These are phyloP conservation scores for Hericium rajendrae DNA, from an alignment of 768 basidiomycete genomes.

Conservation along the genomic window DNA sequence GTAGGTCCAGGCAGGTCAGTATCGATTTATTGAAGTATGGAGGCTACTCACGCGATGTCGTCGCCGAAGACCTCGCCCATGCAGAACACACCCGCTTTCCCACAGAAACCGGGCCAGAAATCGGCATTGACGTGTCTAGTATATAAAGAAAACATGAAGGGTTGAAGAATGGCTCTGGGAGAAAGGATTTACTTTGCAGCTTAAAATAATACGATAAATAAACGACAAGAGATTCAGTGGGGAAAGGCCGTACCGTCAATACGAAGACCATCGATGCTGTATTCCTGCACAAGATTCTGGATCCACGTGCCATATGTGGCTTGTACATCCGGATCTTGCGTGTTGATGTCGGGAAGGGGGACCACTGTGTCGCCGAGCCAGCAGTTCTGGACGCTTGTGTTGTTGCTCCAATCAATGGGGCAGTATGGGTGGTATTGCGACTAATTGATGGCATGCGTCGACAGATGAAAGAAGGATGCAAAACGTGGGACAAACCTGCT, in stretches of 20 bases:
- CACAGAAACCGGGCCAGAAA: conserved; percentile 73
- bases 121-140: conserved; percentile 52
- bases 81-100: conserved; percentile 73
- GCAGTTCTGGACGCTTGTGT: conserved; percentile 62
- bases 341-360: conserved; percentile 73
- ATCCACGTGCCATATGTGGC: conserved; percentile 64
- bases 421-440: conserved; percentile 75
- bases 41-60: conserved; percentile 34
- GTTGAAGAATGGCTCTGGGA: background rate
- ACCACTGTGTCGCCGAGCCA: conserved; percentile 78
- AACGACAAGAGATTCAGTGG: background rate
- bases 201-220: conserved; percentile 6
- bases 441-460: conserved; percentile 21
- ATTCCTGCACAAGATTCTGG: conserved; percentile 52
- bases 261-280: conserved; percentile 76
- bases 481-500: conserved; percentile 30
- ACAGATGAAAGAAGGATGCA: background rate
- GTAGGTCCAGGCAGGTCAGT: conserved; percentile 12
- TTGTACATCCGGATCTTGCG: conserved; percentile 54
- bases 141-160: background rate
- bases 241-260: conserved; percentile 47
- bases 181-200: conserved; percentile 29
- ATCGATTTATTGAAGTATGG: conserved; percentile 3
- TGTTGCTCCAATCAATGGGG: conserved; percentile 58
- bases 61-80: conserved; percentile 71